Evolutionary conservation across 768 basidiomycete species (phyloP).

Genomic region (Mycena epipterygia): DNA sequence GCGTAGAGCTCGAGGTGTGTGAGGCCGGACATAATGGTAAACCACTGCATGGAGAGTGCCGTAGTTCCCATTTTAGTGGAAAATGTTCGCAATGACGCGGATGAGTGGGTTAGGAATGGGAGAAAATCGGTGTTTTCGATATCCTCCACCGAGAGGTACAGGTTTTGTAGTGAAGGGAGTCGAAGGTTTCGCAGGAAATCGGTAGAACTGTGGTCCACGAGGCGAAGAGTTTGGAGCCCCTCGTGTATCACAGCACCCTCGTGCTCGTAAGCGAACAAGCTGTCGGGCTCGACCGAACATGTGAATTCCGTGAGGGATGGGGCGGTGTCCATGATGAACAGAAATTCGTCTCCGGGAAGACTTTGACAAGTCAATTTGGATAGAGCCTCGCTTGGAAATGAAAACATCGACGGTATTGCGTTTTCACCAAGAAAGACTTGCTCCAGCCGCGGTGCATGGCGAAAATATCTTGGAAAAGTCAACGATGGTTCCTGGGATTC

Average conservation of each 20-base stretch:
- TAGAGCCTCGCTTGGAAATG: neutral
- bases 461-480: neutral
- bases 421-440: neutral
- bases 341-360: neutral
- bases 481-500: neutral
- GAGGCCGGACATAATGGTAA: conserved; percentile 4
- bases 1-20: neutral
- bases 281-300: neutral
- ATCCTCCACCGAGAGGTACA: neutral
- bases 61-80: neutral
- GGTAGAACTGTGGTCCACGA: neutral
- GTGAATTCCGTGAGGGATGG: neutral
- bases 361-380: neutral
- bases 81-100: neutral
- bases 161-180: neutral
- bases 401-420: neutral
- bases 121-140: neutral
- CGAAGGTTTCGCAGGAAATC: neutral
- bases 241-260: neutral
- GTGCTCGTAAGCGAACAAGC: neutral
- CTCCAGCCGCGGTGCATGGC: neutral
- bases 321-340: neutral
- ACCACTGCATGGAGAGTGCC: neutral
- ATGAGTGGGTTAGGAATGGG: neutral
- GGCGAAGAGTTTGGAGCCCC: conserved; percentile 1